phyloP scores from a whole-genome alignment of 305 asterid species.

The Plantago lanceolata region DNA sequence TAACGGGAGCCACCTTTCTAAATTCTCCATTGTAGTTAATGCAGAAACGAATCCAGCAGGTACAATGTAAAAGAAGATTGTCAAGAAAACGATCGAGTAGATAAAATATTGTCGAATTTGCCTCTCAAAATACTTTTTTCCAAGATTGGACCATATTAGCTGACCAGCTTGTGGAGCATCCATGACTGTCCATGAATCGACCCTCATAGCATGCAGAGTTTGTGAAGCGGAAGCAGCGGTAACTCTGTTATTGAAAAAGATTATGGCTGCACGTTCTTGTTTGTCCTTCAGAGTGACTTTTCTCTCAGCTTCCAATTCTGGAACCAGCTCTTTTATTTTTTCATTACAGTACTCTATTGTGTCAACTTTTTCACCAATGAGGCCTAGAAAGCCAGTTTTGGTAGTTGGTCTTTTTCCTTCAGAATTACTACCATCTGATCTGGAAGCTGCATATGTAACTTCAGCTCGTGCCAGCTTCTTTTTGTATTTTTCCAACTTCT shows the following conservation, averaged over 20 bases:
- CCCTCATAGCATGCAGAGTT: slow-evolving; percentile 62
- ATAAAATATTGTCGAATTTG: slow-evolving; percentile 46
- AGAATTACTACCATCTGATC: slow-evolving; percentile 36
- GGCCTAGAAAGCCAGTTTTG: slow-evolving; percentile 71
- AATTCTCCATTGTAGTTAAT: slow-evolving; percentile 68
- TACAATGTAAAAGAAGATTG: slow-evolving; percentile 84
- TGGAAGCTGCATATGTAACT: slow-evolving; percentile 50
- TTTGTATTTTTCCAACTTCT: slow-evolving; percentile 60
- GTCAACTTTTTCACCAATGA: slow-evolving; percentile 68
- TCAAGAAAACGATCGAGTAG: slow-evolving; percentile 59
- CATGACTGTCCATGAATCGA: slow-evolving; percentile 68
- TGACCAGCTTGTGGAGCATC: slow-evolving; percentile 79
- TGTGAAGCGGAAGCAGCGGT: slow-evolving; percentile 85
- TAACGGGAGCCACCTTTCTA: slow-evolving; percentile 69
- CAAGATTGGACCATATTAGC: slow-evolving; percentile 64
- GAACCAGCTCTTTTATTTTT: slow-evolving; percentile 53
- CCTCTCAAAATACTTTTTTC: slow-evolving; percentile 50
- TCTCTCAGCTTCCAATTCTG: slow-evolving; percentile 62
- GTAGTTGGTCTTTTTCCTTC: slow-evolving; percentile 60
- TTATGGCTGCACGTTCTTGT: slow-evolving; percentile 63
- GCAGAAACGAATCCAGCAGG: slow-evolving; percentile 85
- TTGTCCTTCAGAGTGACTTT: slow-evolving; percentile 66
- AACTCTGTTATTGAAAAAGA: slow-evolving; percentile 67
- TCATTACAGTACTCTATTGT: slow-evolving; percentile 63
- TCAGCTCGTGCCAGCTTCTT: slow-evolving; percentile 87